Evolutionary conservation across 2,329 filamentous ascomycete genomes (phyloP).

Genomic region (Gaeumannomyces tritici): DNA sequence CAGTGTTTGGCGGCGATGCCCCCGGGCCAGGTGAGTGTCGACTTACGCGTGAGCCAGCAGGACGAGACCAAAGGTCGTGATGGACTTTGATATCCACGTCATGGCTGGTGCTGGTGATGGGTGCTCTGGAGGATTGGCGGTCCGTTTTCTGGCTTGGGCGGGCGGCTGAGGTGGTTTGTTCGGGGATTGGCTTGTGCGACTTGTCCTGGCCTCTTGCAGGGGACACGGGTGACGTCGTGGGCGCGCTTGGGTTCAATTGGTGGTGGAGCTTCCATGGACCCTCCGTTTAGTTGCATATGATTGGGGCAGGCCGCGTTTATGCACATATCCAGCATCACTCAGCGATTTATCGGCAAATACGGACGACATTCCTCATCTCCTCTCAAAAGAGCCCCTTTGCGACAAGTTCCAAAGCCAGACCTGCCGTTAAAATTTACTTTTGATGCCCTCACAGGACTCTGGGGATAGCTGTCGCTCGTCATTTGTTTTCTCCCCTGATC

Average conservation of each 20-base stretch:
- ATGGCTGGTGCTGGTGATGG: constrained; percentile 29
- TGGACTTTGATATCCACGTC: constrained; percentile 60
- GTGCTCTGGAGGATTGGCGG: not conserved
- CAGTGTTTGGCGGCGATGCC: not conserved
- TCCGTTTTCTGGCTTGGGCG: not conserved
- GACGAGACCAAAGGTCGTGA: constrained; percentile 66
- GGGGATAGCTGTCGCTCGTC: no score
- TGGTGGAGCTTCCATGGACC: not conserved
- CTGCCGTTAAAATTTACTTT: not conserved
- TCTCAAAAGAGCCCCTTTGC: not conserved
- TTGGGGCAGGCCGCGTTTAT: not conserved
- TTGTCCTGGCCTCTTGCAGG: not conserved
- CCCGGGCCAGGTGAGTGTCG: not conserved
- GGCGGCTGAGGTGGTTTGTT: not conserved
- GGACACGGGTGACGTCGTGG: not conserved
- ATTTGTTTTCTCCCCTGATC: not conserved
- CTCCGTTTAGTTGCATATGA: not conserved
- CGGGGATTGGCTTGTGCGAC: no score
- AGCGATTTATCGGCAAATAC: not conserved
- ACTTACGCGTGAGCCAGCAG: constrained; percentile 81
- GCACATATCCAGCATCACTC: not conserved
- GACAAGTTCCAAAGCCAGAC: not conserved
- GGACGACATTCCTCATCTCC: not conserved
- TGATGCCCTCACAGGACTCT: not conserved
- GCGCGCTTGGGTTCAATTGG: not conserved